Conservation (phyloP, 2,329 filamentous ascomycete species). For the Diaporthe sp. region DNA sequence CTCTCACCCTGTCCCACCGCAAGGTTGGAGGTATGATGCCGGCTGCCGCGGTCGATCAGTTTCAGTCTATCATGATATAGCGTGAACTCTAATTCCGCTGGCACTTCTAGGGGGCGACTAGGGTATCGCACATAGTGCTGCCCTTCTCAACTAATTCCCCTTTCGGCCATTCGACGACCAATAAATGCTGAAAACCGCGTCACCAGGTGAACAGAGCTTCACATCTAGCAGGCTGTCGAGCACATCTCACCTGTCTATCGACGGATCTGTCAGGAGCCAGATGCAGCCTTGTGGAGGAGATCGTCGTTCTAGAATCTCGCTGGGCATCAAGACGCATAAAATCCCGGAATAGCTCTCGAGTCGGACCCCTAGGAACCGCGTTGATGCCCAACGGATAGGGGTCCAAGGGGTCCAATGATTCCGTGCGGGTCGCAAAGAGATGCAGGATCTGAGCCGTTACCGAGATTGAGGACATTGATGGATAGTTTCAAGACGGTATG, state of each 20-base stretch:
- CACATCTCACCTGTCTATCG: slow-evolving; percentile 20
- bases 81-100: slow-evolving; percentile 31
- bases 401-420: slow-evolving; percentile 23
- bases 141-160: slow-evolving; percentile 28
- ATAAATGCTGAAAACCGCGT: slow-evolving; percentile 1
- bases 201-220: slow-evolving; percentile 19
- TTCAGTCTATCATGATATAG: slow-evolving; percentile 22
- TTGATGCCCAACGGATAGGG: slow-evolving; percentile 38
- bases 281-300: slow-evolving; percentile 36
- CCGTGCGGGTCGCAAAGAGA: slow-evolving; percentile 3
- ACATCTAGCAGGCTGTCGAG: background rate
- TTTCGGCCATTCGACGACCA: slow-evolving; percentile 1
- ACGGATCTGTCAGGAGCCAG: slow-evolving; percentile 25
- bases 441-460: slow-evolving; percentile 23
- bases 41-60: slow-evolving; percentile 30
- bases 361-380: slow-evolving; percentile 20
- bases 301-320: slow-evolving; percentile 26
- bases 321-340: slow-evolving; percentile 34
- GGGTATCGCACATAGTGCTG: slow-evolving; percentile 10
- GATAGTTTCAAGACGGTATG: slow-evolving; percentile 30
- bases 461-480: slow-evolving; percentile 32
- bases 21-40: slow-evolving; percentile 19
- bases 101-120: slow-evolving; percentile 1
- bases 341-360: slow-evolving; percentile 24
- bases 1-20: slow-evolving; percentile 20